Conservation (phyloP, 1,284 basidiomycete species). For the Cronartium quercuum region DNA sequence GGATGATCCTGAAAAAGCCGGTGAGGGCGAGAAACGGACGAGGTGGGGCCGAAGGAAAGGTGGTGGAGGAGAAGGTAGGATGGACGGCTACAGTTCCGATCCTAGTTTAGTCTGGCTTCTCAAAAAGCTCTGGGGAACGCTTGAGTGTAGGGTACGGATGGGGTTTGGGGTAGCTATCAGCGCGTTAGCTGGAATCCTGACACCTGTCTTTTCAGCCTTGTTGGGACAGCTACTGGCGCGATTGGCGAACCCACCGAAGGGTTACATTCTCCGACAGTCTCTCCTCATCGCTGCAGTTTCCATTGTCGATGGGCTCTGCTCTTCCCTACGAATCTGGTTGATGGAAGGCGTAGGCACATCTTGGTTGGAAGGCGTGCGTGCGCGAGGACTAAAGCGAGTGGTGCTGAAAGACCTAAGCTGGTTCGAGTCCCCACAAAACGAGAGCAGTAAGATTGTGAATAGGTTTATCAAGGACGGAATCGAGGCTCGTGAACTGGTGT, state of each 20-base stretch:
- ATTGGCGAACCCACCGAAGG: conserved; percentile 58
- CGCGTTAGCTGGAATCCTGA: conserved; percentile 69
- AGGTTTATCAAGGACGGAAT: conserved; percentile 82
- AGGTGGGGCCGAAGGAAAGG: not conserved
- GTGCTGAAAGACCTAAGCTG: conserved; percentile 80
- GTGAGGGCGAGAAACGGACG: not conserved
- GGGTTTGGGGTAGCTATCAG: conserved; percentile 63
- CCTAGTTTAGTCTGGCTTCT: not conserved
- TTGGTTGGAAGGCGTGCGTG: conserved; percentile 70
- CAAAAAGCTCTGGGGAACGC: conserved; percentile 48
- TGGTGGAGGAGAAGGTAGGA: not conserved
- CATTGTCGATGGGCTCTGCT: conserved; percentile 68
- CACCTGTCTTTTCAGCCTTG: conserved; percentile 83
- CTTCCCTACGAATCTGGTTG: conserved; percentile 55
- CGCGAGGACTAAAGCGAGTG: conserved; percentile 58
- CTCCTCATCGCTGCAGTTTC: conserved; percentile 61
- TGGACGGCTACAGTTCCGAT: not conserved
- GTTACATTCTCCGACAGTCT: conserved; percentile 54
- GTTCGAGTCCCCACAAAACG: conserved; percentile 70
- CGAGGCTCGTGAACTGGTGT: conserved; percentile 73
- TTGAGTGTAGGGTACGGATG: conserved; percentile 68
- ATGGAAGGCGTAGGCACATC: conserved; percentile 62
- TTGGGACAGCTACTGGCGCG: conserved; percentile 74
- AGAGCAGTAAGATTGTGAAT: conserved; percentile 64
- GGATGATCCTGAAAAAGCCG: not conserved